Conservation (phyloP, 768 basidiomycete genomes). For the Rubroboletus pulcherrimus region DNA sequence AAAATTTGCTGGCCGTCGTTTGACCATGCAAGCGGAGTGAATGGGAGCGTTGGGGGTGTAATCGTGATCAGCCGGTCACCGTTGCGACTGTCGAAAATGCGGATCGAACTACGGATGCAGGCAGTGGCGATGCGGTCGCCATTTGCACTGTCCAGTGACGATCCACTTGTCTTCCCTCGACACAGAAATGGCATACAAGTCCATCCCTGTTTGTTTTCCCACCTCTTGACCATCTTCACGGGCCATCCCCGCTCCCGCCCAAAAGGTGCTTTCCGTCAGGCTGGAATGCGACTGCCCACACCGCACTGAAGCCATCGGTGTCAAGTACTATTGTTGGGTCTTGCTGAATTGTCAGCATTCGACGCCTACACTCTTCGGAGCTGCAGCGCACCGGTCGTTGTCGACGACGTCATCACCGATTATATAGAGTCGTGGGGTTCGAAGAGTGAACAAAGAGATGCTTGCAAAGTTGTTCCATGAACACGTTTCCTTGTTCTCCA, state of each 20-base stretch:
- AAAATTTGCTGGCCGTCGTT: background rate
- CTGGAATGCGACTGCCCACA: background rate
- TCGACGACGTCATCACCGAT: background rate
- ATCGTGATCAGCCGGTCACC: background rate
- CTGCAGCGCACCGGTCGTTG: background rate
- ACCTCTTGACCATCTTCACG: background rate
- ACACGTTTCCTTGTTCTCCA: background rate
- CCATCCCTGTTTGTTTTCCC: background rate
- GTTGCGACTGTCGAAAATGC: background rate
- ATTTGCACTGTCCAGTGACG: background rate
- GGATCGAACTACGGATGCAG: background rate
- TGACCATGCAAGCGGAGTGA: background rate
- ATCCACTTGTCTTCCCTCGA: background rate
- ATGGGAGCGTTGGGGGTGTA: background rate
- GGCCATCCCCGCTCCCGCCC: background rate
- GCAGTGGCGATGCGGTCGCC: background rate
- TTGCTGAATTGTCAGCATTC: background rate
- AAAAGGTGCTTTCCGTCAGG: background rate
- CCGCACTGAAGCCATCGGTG: fast-evolving
- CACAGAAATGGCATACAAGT: background rate
- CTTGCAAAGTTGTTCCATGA: no score
- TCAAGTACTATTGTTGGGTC: background rate
- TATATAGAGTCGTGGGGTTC: background rate
- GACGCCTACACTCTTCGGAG: no score
- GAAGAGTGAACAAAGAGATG: background rate